These are phyloP conservation scores for Geoglossum glabrum DNA, from an alignment of 495 filamentous ascomycete genomes.

Conservation along the genomic window DNA sequence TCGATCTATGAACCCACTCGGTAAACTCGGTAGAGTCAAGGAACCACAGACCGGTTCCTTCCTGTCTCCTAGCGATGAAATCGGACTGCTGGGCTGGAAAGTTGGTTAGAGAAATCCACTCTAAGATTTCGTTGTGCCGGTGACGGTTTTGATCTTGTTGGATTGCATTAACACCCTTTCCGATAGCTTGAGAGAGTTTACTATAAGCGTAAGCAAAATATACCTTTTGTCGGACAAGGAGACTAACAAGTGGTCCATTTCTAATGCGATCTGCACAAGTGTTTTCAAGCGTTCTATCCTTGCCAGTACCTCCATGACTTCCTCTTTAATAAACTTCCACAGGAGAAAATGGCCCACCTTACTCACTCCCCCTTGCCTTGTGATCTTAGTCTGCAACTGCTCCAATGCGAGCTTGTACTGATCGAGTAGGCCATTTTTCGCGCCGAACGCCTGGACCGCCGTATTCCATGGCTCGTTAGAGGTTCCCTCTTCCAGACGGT, in stretches of 20 bases:
- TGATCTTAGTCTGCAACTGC: not conserved
- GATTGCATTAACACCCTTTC: not conserved
- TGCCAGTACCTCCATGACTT: constrained; percentile 6
- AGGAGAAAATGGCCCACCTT: not conserved
- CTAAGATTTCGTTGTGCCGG: not conserved
- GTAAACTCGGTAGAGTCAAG: not conserved
- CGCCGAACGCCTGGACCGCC: not conserved
- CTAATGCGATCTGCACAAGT: constrained; percentile 5
- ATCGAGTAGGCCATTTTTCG: not conserved
- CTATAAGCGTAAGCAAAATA: not conserved
- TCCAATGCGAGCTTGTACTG: not conserved
- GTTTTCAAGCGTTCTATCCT: constrained; percentile 5
- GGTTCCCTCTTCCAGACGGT: not conserved
- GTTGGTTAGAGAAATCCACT: not conserved
- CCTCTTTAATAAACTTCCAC: constrained; percentile 6
- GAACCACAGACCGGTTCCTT: not conserved
- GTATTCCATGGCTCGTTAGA: not conserved
- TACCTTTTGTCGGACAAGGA: not conserved
- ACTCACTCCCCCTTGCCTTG: not conserved
- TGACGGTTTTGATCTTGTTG: too few relatives aligned
- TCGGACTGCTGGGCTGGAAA: not conserved
- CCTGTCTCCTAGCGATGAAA: not conserved
- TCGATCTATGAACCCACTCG: not conserved
- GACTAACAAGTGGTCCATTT: constrained; percentile 8
- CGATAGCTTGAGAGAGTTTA: not conserved